Evolutionary conservation across 1,284 basidiomycete species (phyloP).

Genomic region (Apiotrichum siamense): DNA sequence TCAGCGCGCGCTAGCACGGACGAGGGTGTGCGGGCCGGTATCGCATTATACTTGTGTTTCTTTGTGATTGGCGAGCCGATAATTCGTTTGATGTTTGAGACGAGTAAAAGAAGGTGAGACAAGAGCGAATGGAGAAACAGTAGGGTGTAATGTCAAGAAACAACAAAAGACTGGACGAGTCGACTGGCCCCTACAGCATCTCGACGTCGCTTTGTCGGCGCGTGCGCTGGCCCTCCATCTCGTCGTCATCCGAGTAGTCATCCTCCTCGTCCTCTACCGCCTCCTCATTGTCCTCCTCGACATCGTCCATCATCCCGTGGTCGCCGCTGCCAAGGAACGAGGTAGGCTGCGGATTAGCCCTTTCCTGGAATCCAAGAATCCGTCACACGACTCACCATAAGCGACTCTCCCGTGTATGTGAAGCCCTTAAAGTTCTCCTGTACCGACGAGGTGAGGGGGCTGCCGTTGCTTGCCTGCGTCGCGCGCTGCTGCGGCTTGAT

Average conservation of each 20-base stretch:
- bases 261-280: constrained; percentile 42
- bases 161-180: too few species aligned
- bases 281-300: constrained; percentile 33
- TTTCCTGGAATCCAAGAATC: not conserved
- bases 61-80: not conserved
- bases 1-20: too few species aligned
- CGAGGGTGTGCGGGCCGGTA: not conserved
- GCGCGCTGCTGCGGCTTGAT: constrained; percentile 38
- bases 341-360: constrained; percentile 26
- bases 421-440: constrained; percentile 93
- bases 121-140: not conserved
- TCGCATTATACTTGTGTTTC: constrained; percentile 11
- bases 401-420: constrained; percentile 80
- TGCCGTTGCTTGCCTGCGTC: constrained; percentile 45
- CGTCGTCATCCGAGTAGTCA: constrained; percentile 43
- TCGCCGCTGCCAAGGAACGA: constrained; percentile 48
- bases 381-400: constrained; percentile 46
- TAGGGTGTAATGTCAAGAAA: too few species aligned
- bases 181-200: too few species aligned
- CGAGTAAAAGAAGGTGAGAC: not conserved
- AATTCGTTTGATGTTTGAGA: not conserved
- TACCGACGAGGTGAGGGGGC: constrained; percentile 75
- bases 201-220: constrained; percentile 45
- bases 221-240: constrained; percentile 38
- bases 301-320: constrained; percentile 44